Evolutionary conservation across 108 stramenopile genomes (phyloP).

Genomic region (Parmales sp.): DNA sequence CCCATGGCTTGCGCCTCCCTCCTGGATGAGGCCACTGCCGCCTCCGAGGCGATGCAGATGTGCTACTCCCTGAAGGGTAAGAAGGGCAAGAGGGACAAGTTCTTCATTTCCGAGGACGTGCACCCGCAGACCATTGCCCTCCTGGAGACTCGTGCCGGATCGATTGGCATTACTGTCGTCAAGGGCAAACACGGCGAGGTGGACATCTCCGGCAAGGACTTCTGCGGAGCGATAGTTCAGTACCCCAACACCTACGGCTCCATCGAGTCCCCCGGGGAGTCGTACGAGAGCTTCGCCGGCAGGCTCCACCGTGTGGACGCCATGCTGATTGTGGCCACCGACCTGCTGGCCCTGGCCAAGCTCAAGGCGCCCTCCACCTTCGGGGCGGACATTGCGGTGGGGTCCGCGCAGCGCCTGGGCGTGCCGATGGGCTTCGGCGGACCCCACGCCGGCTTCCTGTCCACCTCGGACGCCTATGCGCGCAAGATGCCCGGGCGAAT

Average conservation of each 20-base stretch:
- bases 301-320: conserved; percentile 64
- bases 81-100: conserved; percentile 74
- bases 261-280: conserved; percentile 66
- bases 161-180: conserved; percentile 79
- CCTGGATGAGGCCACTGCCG: conserved; percentile 91
- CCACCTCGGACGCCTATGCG: conserved; percentile 78
- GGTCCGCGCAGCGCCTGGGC: conserved; percentile 94
- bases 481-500: conserved; percentile 97
- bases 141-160: conserved; percentile 80
- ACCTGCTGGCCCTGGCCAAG: conserved; percentile 85
- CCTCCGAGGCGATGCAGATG: conserved; percentile 98
- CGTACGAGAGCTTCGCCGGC: conserved; percentile 59
- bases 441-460: conserved; percentile 95
- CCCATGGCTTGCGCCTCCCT: conserved; percentile 83
- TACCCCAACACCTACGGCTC: conserved; percentile 96
- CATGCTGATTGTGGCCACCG: conserved; percentile 88
- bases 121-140: conserved; percentile 94
- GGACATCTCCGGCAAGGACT: conserved; percentile 65
- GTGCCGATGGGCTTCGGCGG: conserved; percentile 99
- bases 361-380: conserved; percentile 78
- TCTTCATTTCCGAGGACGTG: conserved; percentile 83
- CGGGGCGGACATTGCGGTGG: conserved; percentile 97
- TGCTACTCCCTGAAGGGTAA: conserved; percentile 75
- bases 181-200: conserved; percentile 64
- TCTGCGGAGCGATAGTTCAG: conserved; percentile 91